Conservation (phyloP, 352 stramenopile genomes). For the Globisporangium paroecandrum region DNA sequence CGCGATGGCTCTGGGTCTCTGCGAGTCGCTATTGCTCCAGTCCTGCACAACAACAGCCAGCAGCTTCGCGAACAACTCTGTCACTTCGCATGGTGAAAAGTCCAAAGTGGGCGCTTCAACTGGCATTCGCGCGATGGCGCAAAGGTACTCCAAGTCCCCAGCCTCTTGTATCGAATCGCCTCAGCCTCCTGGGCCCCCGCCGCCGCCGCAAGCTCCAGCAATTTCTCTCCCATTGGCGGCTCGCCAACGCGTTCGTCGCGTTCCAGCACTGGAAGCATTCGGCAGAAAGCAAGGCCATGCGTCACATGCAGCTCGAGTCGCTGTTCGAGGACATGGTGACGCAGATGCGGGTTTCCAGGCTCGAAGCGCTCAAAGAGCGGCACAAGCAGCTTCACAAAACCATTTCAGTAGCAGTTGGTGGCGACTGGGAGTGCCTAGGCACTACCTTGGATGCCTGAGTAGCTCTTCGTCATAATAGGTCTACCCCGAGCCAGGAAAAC, state of each 20-base stretch:
- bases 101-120: not conserved
- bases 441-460: not conserved
- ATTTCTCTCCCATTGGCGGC: constrained; percentile 35
- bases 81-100: not conserved
- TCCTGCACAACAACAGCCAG: not conserved
- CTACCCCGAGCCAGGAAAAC: too few species aligned
- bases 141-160: not conserved
- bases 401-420: not conserved
- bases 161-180: constrained; percentile 1
- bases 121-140: constrained; percentile 6
- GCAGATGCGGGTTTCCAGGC: constrained; percentile 31
- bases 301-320: constrained; percentile 26
- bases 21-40: not conserved
- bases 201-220: constrained; percentile 10
- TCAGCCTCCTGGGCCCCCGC: not conserved
- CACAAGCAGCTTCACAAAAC: constrained; percentile 29
- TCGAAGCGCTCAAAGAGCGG: constrained; percentile 23
- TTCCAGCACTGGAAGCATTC: constrained; percentile 38
- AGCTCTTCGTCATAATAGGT: not conserved
- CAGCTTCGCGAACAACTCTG: not conserved
- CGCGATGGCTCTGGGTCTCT: constrained; percentile 28
- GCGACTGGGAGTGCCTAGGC: not conserved
- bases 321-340: constrained; percentile 25
- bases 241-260: constrained; percentile 26
- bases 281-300: constrained; percentile 17